Conservation (phyloP, 208 protist genomes). For the Wallacemonas sp. region DNA sequence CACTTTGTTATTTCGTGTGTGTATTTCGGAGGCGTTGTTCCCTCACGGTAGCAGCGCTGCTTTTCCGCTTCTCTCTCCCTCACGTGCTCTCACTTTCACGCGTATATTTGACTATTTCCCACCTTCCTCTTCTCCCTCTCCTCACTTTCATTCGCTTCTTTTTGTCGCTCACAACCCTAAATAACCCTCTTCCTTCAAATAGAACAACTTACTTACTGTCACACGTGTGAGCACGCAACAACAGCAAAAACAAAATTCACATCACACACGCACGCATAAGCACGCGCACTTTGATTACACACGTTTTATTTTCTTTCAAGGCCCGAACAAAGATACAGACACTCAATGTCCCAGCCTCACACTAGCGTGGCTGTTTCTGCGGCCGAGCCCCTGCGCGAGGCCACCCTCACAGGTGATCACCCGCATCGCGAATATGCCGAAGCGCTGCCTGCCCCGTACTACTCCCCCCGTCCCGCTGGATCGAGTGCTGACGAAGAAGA, state of each 20-base stretch:
- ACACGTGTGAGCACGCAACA: neutral
- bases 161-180: neutral
- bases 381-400: neutral
- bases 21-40: no score
- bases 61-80: no score
- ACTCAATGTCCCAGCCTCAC: neutral
- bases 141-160: neutral
- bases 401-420: neutral
- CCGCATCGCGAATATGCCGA: neutral
- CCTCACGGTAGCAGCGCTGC: no score
- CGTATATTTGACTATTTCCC: no score
- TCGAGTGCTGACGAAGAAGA: neutral
- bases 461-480: neutral
- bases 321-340: no score
- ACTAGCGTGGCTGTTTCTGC: neutral
- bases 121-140: neutral
- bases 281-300: no score
- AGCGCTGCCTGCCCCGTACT: constrained; percentile 6
- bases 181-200: no score
- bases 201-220: neutral
- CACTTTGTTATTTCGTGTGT: no score
- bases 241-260: neutral
- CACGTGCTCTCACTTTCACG: no score
- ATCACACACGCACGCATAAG: no score
- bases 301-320: no score